phyloP scores from a whole-genome alignment of 257 asterid species.

The Cordia subcordata region DNA sequence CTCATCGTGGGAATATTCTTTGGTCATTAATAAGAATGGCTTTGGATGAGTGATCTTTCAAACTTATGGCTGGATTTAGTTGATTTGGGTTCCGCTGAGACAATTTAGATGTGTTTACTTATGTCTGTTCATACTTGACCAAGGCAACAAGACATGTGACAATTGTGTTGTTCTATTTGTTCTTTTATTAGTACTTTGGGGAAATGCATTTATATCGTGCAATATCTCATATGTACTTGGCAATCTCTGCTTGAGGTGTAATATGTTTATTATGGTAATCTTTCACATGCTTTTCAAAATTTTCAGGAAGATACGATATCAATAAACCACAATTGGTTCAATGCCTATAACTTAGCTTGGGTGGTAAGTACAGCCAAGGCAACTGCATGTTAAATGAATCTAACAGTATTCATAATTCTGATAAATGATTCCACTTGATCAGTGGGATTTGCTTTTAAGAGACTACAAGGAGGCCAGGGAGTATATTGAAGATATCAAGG shows the following conservation, averaged over 20 bases:
- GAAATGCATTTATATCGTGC: background rate
- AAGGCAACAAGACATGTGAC: no score
- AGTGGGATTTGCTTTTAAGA: constrained; percentile 93
- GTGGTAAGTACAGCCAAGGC: constrained; percentile 53
- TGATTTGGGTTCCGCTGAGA: no score
- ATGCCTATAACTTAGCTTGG: constrained; percentile 67
- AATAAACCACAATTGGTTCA: constrained; percentile 97
- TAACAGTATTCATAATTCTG: background rate
- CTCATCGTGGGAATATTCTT: no score
- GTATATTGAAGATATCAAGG: constrained; percentile 83
- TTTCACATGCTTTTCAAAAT: constrained; percentile 5
- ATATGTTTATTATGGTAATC: constrained; percentile 5
- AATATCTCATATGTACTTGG: background rate
- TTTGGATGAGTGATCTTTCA: no score
- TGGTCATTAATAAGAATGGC: no score
- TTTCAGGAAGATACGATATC: constrained; percentile 93
- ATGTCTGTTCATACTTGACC: no score
- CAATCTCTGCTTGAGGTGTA: constrained; percentile 3
- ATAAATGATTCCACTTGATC: constrained; percentile 12
- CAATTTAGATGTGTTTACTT: no score
- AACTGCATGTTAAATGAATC: background rate
- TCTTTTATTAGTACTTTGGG: background rate
- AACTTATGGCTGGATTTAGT: no score
- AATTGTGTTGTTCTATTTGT: no score
- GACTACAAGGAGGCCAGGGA: constrained; percentile 82